These are phyloP conservation scores for Leucaena leucocephala DNA, from an alignment of 306 rosid species.

Conservation along the genomic window DNA sequence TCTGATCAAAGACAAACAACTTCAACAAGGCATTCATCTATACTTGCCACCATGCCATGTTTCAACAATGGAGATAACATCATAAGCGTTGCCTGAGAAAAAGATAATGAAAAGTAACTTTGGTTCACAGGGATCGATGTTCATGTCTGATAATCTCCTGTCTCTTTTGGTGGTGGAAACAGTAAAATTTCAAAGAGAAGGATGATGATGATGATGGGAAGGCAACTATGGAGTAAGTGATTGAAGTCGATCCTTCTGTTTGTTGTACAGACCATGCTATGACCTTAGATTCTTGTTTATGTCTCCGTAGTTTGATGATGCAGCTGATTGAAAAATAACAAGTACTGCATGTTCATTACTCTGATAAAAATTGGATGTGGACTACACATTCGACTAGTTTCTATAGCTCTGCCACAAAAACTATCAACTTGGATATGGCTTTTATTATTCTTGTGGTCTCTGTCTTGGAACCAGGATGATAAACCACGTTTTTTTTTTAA, in stretches of 20 bases:
- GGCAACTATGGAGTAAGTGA: background rate
- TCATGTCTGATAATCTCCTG: too few relatives aligned
- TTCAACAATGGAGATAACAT: conserved; percentile 74
- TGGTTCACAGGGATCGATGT: conserved; percentile 12
- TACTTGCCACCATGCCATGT: conserved; percentile 53
- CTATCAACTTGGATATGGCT: conserved; percentile 42
- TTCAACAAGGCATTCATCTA: conserved; percentile 61
- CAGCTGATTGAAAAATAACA: conserved; percentile 62
- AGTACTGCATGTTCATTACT: conserved; percentile 46
- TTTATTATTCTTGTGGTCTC: background rate
- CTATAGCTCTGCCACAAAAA: conserved; percentile 26
- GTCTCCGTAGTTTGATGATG: conserved; percentile 44
- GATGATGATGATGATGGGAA: conserved; percentile 18
- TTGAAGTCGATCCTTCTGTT: conserved; percentile 53
- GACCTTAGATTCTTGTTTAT: conserved; percentile 43
- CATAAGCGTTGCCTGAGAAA: conserved; percentile 71
- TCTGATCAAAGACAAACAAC: conserved; percentile 57
- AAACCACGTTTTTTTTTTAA: conserved; percentile 25
- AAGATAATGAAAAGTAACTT: conserved; percentile 30
- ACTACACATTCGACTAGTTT: conserved; percentile 35
- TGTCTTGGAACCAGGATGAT: conserved; percentile 8
- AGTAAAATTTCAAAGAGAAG: conserved; percentile 42
- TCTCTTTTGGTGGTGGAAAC: conserved; percentile 38
- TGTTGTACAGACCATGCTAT: conserved; percentile 63
- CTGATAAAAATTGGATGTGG: conserved; percentile 40